A percentile compares a stretch with the other conserved stretches of the same genome.
Evolutionary conservation across 768 basidiomycete genomes (phyloP).

Genomic region (Strobilomyces confusus): DNA sequence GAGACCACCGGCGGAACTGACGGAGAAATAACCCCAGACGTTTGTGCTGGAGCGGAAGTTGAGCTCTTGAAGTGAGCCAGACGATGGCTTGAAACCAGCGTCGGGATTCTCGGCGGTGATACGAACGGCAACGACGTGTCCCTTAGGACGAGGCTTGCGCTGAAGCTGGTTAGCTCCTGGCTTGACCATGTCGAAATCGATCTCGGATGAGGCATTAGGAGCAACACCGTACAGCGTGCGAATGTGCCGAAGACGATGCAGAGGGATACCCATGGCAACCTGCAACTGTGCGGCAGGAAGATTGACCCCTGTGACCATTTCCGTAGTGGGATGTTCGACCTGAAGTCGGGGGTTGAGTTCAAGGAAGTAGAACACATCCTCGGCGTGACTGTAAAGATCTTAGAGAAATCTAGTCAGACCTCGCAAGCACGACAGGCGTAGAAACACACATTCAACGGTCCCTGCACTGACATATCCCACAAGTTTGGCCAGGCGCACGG

Average conservation of each 20-base stretch:
- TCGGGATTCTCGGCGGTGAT: slow-evolving; percentile 99
- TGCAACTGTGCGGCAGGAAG: slow-evolving; percentile 96
- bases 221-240: slow-evolving; percentile 93
- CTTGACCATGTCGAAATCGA: slow-evolving; percentile 94
- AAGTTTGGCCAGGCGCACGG: slow-evolving; percentile 97
- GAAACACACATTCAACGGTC: slow-evolving; percentile 83
- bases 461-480: slow-evolving; percentile 99
- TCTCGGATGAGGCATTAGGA: slow-evolving; percentile 83
- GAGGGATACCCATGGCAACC: slow-evolving; percentile 95
- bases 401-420: slow-evolving; percentile 5
- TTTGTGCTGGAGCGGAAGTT: slow-evolving; percentile 99
- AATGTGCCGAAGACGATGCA: slow-evolving; percentile 94
- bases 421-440: background rate
- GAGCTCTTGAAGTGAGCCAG: slow-evolving; percentile 93
- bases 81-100: slow-evolving; percentile 98
- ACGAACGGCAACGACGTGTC: slow-evolving; percentile 97
- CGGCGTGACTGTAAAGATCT: slow-evolving; percentile 94
- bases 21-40: slow-evolving; percentile 99
- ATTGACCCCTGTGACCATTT: slow-evolving; percentile 99
- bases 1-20: slow-evolving; percentile 89
- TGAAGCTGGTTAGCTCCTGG: slow-evolving; percentile 86
- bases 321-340: slow-evolving; percentile 99
- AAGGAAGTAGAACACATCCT: slow-evolving; percentile 95
- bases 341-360: slow-evolving; percentile 99
- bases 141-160: slow-evolving; percentile 94